Base-by-base conservation (phyloP, 208 protist genomes). In the Leishmania braziliensis region DNA sequence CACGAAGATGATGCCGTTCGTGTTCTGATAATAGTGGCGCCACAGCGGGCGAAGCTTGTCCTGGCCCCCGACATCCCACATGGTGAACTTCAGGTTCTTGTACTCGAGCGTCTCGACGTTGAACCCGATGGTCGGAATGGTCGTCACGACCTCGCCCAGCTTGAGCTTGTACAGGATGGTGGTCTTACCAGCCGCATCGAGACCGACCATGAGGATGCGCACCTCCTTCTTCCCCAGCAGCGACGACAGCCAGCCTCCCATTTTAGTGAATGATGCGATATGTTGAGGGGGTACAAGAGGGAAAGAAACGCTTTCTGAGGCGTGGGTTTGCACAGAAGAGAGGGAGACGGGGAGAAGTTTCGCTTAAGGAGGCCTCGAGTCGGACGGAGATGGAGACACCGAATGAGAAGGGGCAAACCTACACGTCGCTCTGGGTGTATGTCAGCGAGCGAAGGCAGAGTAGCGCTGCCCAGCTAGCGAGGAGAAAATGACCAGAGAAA, bases 91-190 rank as follows among this genome's bases (percentile, higher is more conserved):
- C 82, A 98, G 92, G 81, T 99, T 99, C 88, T 99, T 99, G 90
- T 99, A 99, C 87, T 99, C 91, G 48, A 99, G 96, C 9, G 97
- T 99, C 87, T 99, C 98, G 14, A 99, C 98, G 88, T 99, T 98
- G 89, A 99, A 96, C 54, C 98, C 98, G 80, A 99, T 98, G 63
- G 98, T 99, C 16, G 98, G 98, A 73, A 99, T 99, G n/a, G 97
- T 99, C n/a, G 91, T 96, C 70, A 97, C 71, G 69, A 99, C 96
- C 88, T 99, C 98, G 60, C 97, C 98, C 29, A 75, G 93, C 90
- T 99, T 99, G 62, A 99, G 92, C 88, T 99, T 99, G 95, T 99
- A 99, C 20, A 99, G 91, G 72, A 99, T 98, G 39, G 97, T 99
- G 29, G 99, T 99, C 90, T 99, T 99, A 78, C 99, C 99, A 29